Conservation (phyloP, 2,329 filamentous ascomycete species). For the Penicillium frequentans region DNA sequence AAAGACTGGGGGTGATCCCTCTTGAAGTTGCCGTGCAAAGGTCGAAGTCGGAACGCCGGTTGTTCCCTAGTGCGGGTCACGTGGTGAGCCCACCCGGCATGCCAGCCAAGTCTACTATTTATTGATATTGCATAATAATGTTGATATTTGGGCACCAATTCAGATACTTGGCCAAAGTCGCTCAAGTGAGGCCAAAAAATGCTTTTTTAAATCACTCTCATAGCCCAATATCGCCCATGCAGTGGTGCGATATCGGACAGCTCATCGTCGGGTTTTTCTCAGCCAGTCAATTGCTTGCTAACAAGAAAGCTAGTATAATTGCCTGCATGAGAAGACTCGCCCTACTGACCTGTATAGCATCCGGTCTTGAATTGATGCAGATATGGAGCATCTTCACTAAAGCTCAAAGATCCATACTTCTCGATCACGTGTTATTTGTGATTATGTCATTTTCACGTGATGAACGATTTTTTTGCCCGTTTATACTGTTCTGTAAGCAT, state of each 20-base stretch:
- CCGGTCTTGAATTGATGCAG: not conserved
- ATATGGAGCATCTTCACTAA: not conserved
- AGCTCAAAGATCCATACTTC: not conserved
- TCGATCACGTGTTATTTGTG: constrained; percentile 10
- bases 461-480: not conserved
- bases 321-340: not conserved
- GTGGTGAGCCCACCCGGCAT: constrained; percentile 20
- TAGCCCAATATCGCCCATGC: not conserved
- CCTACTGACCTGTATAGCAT: not conserved
- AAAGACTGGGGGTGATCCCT: constrained; percentile 35
- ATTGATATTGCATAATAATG: not conserved
- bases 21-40: constrained; percentile 40
- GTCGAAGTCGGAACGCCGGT: constrained; percentile 40
- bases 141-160: not conserved
- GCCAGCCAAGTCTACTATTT: not conserved
- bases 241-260: not conserved
- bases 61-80: constrained; percentile 41
- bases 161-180: not conserved
- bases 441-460: not conserved
- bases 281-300: not conserved
- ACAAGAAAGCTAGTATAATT: not conserved
- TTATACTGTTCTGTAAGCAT: not conserved
- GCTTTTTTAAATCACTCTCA: not conserved
- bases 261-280: not conserved
- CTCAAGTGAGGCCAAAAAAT: not conserved